Base-by-base conservation (phyloP, 257 asterid species). In the Galeopsis tetrahit region DNA sequence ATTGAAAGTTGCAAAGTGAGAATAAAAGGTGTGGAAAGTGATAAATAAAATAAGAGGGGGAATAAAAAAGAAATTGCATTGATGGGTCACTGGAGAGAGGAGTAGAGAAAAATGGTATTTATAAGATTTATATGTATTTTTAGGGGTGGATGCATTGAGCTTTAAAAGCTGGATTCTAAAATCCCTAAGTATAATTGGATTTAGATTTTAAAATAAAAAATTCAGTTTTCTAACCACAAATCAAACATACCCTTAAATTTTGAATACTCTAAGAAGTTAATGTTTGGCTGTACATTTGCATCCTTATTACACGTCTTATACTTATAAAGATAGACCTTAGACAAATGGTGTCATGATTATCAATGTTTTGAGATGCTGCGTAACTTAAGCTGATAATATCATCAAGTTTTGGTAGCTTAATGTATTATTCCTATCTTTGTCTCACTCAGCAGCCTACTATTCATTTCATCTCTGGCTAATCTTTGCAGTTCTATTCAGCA, bases 401-500 rank as follows among this genome's bases (percentile, higher is more conserved):
- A 40, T 5, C 70, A 70, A 15, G 6, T 15, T 31, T 57, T 57
- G 34, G 69, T 43, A 64, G 32, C 39, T 73, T 53, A 17, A 39
- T 33, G 63, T 33, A 57, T 52, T 65, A 14, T 28, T 68, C 57
- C 38, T 48, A 66, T 55, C 38, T 57, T 49, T 63, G 31, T 68
- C 40, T 68, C 1, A 28, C 40, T 68, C 1, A 28, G 36, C 34
- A 62, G 44, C 58, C 46, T 71, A 9, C 66, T 51, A 59, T 69
- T 53, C 70, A 66, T 73, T 76, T 75, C 48, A 17, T 74, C 17
- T 56, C 57, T 4, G n/a, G 39, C 77, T 79, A 51, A 63, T 72
- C 53, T 77, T 66, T 87, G 89, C 95, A 94, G 97, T 91, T 94
- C 87, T 94, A 91, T 91, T 94, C 99, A 73, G 97, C 95, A 83